Percentiles rank a stretch among this genome's conserved stretches.
Evolutionary conservation across 139 green algal genomes (phyloP).

Genomic region (Chlamydomonas incerta): DNA sequence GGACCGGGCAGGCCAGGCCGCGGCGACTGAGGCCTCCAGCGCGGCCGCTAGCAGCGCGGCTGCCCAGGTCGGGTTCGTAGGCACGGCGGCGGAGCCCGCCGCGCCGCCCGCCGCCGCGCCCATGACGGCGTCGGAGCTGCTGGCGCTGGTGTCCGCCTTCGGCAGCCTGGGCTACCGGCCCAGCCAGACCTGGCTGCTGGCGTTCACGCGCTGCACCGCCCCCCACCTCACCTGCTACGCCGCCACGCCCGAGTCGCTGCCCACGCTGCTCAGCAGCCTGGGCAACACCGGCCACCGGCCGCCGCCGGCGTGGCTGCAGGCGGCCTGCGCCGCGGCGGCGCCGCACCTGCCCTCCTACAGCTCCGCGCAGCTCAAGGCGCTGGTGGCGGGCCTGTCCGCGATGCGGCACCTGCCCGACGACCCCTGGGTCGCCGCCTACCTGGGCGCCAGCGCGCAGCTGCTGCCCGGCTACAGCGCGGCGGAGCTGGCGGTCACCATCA

Average conservation of each 20-base stretch:
- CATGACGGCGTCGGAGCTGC: background rate
- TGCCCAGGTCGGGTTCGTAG: too few relatives aligned
- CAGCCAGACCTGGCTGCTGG: constrained; percentile 30
- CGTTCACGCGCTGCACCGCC: constrained; percentile 16
- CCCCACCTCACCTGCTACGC: constrained; percentile 15
- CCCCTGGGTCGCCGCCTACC: constrained; percentile 32
- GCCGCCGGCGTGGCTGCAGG: background rate
- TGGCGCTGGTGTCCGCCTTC: constrained; percentile 1
- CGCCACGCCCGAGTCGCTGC: background rate
- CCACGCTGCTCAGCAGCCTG: background rate
- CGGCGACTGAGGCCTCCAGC: background rate
- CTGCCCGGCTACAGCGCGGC: constrained; percentile 11
- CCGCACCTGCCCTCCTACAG: constrained; percentile 5
- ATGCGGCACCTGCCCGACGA: constrained; percentile 40
- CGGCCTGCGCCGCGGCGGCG: background rate
- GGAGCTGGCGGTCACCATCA: constrained; percentile 19
- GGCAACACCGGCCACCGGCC: background rate
- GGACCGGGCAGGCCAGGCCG: too few relatives aligned
- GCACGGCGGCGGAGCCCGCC: too few relatives aligned
- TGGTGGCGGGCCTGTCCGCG: constrained; percentile 2
- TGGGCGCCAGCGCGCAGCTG: background rate
- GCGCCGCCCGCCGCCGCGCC: too few relatives aligned
- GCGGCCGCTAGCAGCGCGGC: background rate
- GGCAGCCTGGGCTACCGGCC: constrained; percentile 32
- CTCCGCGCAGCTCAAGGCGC: constrained; percentile 10